Evolutionary conservation across 768 basidiomycete species (phyloP).

Genomic region (Auriculariales sp.): DNA sequence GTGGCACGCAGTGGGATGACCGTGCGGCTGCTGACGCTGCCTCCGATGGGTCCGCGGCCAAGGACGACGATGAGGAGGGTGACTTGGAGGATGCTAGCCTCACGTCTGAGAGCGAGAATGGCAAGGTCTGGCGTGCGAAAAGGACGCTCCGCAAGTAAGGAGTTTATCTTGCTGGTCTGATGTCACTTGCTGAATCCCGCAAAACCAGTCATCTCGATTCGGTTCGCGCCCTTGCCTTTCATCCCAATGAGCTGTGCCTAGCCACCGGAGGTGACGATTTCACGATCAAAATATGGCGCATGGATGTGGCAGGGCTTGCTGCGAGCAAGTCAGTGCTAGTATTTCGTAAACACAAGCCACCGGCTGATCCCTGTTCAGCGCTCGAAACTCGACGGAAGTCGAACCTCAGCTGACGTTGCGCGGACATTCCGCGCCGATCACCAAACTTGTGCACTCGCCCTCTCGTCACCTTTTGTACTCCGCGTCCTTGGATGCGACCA

Average conservation of each 20-base stretch:
- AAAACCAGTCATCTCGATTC: constrained; percentile 74
- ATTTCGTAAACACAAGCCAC: background rate
- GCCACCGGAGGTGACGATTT: constrained; percentile 94
- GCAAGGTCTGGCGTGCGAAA: constrained; percentile 74
- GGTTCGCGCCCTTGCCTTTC: constrained; percentile 81
- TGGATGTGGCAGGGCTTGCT: constrained; percentile 62
- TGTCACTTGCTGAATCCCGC: background rate
- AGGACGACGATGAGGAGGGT: constrained; percentile 56
- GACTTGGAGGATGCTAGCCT: constrained; percentile 44
- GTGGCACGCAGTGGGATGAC: constrained; percentile 36
- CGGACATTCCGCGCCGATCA: constrained; percentile 85
- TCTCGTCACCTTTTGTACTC: constrained; percentile 72
- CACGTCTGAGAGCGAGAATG: constrained; percentile 51
- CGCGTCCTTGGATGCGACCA: constrained; percentile 84
- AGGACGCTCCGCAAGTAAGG: constrained; percentile 81
- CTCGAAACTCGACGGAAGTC: constrained; percentile 65
- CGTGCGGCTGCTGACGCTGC: constrained; percentile 47
- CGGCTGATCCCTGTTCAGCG: constrained; percentile 22
- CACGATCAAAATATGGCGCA: constrained; percentile 91
- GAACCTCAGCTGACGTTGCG: constrained; percentile 90
- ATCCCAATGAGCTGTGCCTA: constrained; percentile 68
- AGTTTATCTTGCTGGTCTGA: background rate
- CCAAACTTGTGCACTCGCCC: constrained; percentile 68
- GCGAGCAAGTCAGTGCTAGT: constrained; percentile 52
- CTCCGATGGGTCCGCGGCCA: constrained; percentile 20